Evolutionary conservation across 192 early-diverging fungal species (phyloP).

Genomic region (Gryganskiella cystojenkinii): DNA sequence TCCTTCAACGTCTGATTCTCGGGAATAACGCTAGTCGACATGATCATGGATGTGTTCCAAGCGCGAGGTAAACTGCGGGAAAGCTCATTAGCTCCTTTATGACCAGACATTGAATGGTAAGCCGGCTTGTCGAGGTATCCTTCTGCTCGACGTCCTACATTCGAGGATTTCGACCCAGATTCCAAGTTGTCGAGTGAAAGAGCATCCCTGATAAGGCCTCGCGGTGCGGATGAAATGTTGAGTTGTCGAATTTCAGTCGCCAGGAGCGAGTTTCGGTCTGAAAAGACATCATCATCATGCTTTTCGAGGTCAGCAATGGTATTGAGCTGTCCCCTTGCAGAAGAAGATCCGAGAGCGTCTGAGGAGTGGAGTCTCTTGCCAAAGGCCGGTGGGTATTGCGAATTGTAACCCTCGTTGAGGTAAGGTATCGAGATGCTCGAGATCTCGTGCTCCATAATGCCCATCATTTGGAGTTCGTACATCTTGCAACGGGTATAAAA

Average conservation of each 20-base stretch:
- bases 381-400: constrained; percentile 21
- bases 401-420: constrained; percentile 47
- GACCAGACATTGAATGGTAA: constrained; percentile 20
- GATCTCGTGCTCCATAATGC: constrained; percentile 73
- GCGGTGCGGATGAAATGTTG: constrained; percentile 5
- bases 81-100: constrained; percentile 38
- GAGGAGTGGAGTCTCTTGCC: constrained; percentile 38
- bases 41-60: constrained; percentile 17
- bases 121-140: constrained; percentile 19
- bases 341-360: constrained; percentile 15
- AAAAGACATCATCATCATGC: constrained; percentile 55
- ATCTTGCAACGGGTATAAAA: constrained; percentile 83
- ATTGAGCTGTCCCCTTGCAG: constrained; percentile 4
- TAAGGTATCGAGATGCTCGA: constrained; percentile 64
- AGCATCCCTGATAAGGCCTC: constrained; percentile 22
- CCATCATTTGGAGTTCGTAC: constrained; percentile 89
- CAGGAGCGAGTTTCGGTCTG: constrained; percentile 30
- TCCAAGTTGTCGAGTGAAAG: constrained; percentile 30
- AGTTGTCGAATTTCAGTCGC: constrained; percentile 33
- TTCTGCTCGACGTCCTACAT: constrained; percentile 16
- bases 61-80: constrained; percentile 52
- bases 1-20: constrained; percentile 29
- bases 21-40: constrained; percentile 13
- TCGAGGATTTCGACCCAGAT: not conserved
- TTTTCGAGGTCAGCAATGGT: constrained; percentile 45